Evolutionary conservation across 225 moss, liverwort and hornwort genomes (phyloP), one percentile per base, ranked within the genome.

Genomic region (Marchantia polymorpha): DNA sequence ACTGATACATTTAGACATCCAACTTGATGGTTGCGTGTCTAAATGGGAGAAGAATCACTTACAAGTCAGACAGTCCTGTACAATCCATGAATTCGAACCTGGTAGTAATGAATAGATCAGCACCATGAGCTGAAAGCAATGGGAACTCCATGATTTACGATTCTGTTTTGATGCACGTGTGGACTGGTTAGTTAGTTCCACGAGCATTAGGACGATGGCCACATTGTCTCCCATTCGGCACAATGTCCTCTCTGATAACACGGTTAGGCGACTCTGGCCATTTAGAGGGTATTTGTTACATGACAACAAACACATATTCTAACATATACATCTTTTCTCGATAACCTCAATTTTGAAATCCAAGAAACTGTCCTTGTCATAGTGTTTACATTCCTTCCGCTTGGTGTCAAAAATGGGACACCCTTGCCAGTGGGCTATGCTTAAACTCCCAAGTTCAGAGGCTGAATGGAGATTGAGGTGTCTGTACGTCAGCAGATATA

Each of bases 351-450:
- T 78, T 65, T 30, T 48, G 50, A 10, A 72, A 31, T 22, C 47
- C 56, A 77, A 73, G 66, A 73, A 64, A 64, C 65, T 52, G 77
- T 16, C 58, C 76, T 64, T 29, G 8, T 64, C 29, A 23, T 7
- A 54, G 74, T 54, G 74, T 54, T 64, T 22, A 71, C 50, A 56
- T 70, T 61, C 51, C 27, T 73, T 80, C 70, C 76, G 69, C 70
- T 79, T 76, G 56, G 48, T 76, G 68, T 71, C 69, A 27, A 76
- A 52, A 25, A 51, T 64, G 22, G 76, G 64, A 72, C 50, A 66
- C 76, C 64, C 61, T 71, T 71, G 55, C 80, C 19, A 73, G 56
- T 66, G 73, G 65, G 58, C 84, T 64, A 64, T 48, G 63, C 71
- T 30, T 71, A 26, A 17, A 79, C 75, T 65, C 52, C 46, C 77